These are phyloP conservation scores for Solanum acaule DNA, from an alignment of 257 asterid genomes.

Conservation along the genomic window DNA sequence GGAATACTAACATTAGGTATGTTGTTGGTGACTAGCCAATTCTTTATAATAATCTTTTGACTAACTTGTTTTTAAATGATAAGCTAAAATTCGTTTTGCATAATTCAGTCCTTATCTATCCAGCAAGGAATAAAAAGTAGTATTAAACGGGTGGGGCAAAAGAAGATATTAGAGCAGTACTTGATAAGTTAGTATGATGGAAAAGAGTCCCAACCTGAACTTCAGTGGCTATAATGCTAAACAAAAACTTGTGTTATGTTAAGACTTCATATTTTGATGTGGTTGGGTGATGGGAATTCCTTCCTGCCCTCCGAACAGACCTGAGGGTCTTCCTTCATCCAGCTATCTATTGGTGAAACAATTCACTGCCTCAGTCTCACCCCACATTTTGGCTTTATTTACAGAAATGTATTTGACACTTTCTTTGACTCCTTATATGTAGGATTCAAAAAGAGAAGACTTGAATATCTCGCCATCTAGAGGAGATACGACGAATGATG, in stretches of 20 bases:
- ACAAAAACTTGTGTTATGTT: background rate
- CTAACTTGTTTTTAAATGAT: background rate
- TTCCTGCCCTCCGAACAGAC: background rate
- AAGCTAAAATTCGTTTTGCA: background rate
- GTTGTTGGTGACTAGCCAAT: background rate
- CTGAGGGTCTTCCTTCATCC: background rate
- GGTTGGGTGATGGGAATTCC: background rate
- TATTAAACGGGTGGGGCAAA: background rate
- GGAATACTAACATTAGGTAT: background rate
- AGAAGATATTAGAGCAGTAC: background rate
- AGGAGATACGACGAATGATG: background rate
- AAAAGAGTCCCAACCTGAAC: background rate
- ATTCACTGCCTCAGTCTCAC: background rate
- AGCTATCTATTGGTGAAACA: background rate
- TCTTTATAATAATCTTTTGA: background rate
- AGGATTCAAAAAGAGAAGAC: slow-evolving; percentile 14
- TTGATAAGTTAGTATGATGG: background rate
- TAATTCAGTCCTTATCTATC: background rate
- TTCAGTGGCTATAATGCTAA: background rate
- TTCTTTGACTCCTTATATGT: background rate
- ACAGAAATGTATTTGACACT: background rate
- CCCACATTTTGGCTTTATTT: background rate
- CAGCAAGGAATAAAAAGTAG: background rate
- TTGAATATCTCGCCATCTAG: background rate
- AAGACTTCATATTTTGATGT: background rate